phyloP scores from a whole-genome alignment of 2,329 filamentous ascomycete genomes.

The Tolypocladium sp. region DNA sequence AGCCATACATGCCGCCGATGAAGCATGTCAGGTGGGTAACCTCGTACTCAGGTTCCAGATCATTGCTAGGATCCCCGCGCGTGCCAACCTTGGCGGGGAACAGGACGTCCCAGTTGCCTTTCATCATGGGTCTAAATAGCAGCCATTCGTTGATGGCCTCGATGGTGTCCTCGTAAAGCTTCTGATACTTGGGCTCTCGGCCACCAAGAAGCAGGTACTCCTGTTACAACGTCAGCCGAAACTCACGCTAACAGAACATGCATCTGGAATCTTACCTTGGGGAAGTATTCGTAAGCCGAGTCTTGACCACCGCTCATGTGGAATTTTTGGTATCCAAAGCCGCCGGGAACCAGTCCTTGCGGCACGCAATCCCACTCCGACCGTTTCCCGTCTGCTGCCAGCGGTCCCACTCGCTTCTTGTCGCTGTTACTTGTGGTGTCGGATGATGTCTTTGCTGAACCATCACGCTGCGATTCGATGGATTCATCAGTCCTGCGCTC shows the following conservation, averaged over 20 bases:
- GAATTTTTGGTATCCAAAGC: slow-evolving; percentile 36
- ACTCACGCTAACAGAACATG: slow-evolving; percentile 8
- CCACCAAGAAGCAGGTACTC: slow-evolving; percentile 68
- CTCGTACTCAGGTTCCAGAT: slow-evolving; percentile 45
- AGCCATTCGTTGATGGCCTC: slow-evolving; percentile 63
- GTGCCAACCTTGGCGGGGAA: slow-evolving; percentile 57
- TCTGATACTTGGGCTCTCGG: slow-evolving; percentile 59
- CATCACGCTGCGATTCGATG: neutral
- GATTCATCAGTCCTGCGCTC: slow-evolving; percentile 1
- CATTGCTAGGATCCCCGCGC: slow-evolving; percentile 27
- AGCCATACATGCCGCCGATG: slow-evolving; percentile 59
- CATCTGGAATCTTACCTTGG: slow-evolving; percentile 34
- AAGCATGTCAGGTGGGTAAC: slow-evolving; percentile 59
- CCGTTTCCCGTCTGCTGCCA: slow-evolving; percentile 23
- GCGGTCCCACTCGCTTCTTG: slow-evolving; percentile 12
- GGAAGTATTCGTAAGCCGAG: slow-evolving; percentile 64
- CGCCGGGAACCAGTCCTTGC: slow-evolving; percentile 46
- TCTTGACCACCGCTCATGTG: slow-evolving; percentile 59
- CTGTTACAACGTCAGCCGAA: slow-evolving; percentile 30
- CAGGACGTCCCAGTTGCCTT: slow-evolving; percentile 59
- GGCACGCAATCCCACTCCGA: slow-evolving; percentile 41
- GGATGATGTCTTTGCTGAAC: neutral
- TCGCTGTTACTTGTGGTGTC: neutral
- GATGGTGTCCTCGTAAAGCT: slow-evolving; percentile 61
- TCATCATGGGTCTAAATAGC: slow-evolving; percentile 69